Percentiles rank a stretch among this genome's conserved stretches.
Conservation (phyloP, 1,284 basidiomycete genomes). For the Trichosporon sp. region DNA sequence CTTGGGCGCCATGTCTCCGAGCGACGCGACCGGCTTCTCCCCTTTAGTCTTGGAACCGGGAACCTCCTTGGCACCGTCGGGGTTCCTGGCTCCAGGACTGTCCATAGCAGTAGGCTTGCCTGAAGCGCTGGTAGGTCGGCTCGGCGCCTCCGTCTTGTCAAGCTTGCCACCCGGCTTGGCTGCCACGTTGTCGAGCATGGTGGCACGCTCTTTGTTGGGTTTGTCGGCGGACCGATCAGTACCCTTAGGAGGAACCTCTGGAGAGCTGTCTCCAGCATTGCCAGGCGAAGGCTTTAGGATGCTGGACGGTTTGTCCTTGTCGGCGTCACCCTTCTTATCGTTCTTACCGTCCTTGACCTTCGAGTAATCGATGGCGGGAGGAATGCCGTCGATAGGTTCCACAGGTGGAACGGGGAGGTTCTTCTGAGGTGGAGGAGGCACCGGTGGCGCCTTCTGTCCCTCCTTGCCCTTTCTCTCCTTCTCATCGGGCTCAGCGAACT, state of each 20-base stretch:
- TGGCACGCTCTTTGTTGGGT: neutral
- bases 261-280: neutral
- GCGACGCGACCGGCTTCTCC: neutral
- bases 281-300: neutral
- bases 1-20: conserved; percentile 5
- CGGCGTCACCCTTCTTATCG: neutral
- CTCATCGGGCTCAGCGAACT: conserved; percentile 6
- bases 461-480: neutral
- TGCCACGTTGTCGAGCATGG: neutral
- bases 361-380: conserved; percentile 2
- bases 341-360: conserved; percentile 9
- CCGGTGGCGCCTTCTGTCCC: neutral
- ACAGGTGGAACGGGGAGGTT: neutral
- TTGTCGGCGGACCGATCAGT: neutral
- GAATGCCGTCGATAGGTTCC: conserved; percentile 11
- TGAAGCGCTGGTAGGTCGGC: neutral
- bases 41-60: neutral
- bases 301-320: neutral
- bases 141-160: neutral
- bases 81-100: neutral
- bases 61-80: neutral
- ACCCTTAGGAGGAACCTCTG: neutral
- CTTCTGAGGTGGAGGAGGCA: conserved; percentile 3
- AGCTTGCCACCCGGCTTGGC: neutral
- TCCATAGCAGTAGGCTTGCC: neutral